Evolutionary conservation across 129 eudicot genomes (phyloP).

Genomic region (Scalesia atractyloides): DNA sequence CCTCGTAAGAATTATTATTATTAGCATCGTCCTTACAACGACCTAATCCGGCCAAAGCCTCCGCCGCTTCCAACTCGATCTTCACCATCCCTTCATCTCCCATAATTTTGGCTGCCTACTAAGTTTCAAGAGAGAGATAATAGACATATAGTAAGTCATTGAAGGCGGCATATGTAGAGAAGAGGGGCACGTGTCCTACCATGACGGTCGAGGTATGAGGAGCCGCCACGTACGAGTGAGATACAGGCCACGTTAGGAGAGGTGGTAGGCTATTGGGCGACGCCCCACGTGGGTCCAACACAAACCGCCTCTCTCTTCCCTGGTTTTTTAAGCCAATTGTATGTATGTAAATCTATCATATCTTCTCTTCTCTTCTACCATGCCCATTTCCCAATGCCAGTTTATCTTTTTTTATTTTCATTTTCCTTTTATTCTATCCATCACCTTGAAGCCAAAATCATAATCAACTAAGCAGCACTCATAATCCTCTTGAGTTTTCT

Average conservation of each 20-base stretch:
- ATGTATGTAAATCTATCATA: too few relatives aligned
- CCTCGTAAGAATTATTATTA: constrained; percentile 22
- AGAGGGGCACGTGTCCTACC: constrained; percentile 38
- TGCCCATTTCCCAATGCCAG: too few relatives aligned
- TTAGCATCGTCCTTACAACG: constrained; percentile 24
- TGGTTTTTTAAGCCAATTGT: too few relatives aligned
- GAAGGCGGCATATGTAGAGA: constrained; percentile 13
- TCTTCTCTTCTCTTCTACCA: too few relatives aligned
- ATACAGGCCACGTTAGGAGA: constrained; percentile 40
- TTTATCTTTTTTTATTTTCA: too few relatives aligned
- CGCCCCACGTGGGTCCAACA: constrained; percentile 37
- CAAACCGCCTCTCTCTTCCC: background rate
- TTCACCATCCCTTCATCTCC: constrained; percentile 23
- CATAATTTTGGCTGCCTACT: background rate
- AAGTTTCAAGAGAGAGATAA: background rate
- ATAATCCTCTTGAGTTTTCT: too few relatives aligned
- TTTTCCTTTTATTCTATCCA: too few relatives aligned
- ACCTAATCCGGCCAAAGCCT: constrained; percentile 65
- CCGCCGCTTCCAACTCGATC: constrained; percentile 76
- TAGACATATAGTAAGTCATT: too few relatives aligned
- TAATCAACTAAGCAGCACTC: too few relatives aligned
- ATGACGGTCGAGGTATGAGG: constrained; percentile 36
- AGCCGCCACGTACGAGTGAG: constrained; percentile 38
- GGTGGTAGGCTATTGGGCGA: constrained; percentile 27
- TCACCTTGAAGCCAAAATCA: too few relatives aligned